Evolutionary conservation across 2,329 filamentous ascomycete genomes (phyloP).

Genomic region (Talaromyces rugulosus): DNA sequence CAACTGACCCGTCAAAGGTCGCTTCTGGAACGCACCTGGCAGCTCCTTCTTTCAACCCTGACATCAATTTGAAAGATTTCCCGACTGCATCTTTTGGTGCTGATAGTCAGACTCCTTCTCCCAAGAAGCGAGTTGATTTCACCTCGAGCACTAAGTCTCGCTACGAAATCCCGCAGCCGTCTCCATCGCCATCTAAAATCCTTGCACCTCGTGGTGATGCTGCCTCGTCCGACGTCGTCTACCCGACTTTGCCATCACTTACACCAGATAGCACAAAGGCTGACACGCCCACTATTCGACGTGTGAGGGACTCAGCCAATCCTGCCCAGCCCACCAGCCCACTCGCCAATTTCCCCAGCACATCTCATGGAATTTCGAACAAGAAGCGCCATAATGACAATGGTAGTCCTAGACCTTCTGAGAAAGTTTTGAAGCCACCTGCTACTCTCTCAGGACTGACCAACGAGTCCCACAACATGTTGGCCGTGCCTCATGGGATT

Average conservation of each 20-base stretch:
- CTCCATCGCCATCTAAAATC: conserved; percentile 40
- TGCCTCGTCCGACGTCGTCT: conserved; percentile 27
- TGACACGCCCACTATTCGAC: conserved; percentile 35
- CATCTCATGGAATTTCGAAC: conserved; percentile 35
- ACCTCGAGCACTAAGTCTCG: conserved; percentile 62
- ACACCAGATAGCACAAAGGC: conserved; percentile 30
- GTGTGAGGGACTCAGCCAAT: conserved; percentile 32
- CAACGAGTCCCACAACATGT: conserved; percentile 16
- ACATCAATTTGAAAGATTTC: conserved; percentile 46
- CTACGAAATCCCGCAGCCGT: conserved; percentile 31
- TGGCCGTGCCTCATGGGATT: conserved; percentile 35
- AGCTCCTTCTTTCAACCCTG: conserved; percentile 39
- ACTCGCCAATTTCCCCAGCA: conserved; percentile 29
- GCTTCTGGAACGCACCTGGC: conserved; percentile 55
- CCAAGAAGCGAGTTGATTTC: conserved; percentile 78
- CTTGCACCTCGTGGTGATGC: conserved; percentile 20
- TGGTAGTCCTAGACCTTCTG: not conserved
- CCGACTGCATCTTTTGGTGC: conserved; percentile 27
- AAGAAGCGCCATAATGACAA: conserved; percentile 26
- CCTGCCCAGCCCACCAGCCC: conserved; percentile 13
- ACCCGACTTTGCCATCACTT: conserved; percentile 33
- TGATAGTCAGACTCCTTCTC: conserved; percentile 60
- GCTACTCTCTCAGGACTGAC: conserved; percentile 9
- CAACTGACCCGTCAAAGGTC: conserved; percentile 54
- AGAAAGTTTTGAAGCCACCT: not conserved